These are phyloP conservation scores for Phyllosticta citribraziliensis DNA, from an alignment of 2,329 filamentous ascomycete species.

Conservation along the genomic window DNA sequence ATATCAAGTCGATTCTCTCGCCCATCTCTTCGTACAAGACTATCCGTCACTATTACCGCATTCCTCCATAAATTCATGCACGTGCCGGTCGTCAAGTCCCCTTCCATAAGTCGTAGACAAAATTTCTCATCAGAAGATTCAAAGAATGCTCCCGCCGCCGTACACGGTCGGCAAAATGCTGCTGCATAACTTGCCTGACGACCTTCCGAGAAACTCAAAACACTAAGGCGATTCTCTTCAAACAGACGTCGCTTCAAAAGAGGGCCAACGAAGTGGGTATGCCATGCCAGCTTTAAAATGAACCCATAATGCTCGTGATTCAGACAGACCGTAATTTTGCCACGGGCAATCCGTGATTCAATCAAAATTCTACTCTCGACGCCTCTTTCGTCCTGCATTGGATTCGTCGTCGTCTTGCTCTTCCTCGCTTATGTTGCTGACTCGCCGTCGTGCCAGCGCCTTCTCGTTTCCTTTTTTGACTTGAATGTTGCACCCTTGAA, in stretches of 20 bases:
- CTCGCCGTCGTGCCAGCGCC: slow-evolving; percentile 32
- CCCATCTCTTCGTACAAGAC: neutral
- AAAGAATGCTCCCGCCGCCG: neutral
- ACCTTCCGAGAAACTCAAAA: neutral
- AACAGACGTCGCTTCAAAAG: neutral
- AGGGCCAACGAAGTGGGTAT: slow-evolving; percentile 7
- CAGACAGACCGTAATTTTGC: neutral
- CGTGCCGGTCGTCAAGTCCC: neutral
- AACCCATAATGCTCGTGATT: slow-evolving; percentile 8
- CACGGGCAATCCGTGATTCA: neutral
- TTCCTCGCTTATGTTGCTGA: slow-evolving; percentile 30
- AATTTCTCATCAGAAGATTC: neutral
- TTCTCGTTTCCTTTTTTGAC: slow-evolving; percentile 79
- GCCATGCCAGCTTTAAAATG: slow-evolving; percentile 10
- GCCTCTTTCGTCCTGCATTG: slow-evolving; percentile 28
- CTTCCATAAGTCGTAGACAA: neutral
- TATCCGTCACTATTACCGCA: neutral
- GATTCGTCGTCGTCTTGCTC: slow-evolving; percentile 22
- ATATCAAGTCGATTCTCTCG: neutral
- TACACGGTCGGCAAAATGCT: neutral
- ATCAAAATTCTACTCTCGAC: slow-evolving; percentile 5
- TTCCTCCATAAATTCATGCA: neutral
- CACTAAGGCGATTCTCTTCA: neutral
- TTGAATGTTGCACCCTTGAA: slow-evolving; percentile 74
- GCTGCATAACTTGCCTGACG: neutral